These are phyloP conservation scores for Penicillium sp. DNA, from an alignment of 2,329 filamentous ascomycete genomes.

Conservation along the genomic window DNA sequence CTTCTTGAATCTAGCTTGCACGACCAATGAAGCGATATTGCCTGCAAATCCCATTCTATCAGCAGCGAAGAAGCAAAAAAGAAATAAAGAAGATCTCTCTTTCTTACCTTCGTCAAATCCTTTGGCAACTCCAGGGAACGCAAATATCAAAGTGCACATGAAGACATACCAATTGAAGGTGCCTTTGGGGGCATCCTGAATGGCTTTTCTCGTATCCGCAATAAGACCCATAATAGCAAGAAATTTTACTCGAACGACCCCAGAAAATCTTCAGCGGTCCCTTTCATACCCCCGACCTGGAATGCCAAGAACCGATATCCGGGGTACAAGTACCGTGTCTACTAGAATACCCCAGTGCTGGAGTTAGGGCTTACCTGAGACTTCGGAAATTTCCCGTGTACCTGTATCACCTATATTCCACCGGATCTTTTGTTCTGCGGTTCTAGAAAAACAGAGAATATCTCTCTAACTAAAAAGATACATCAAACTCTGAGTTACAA, in stretches of 20 bases:
- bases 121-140: constrained; percentile 20
- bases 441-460: too few species aligned
- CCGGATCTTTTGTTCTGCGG: too few species aligned
- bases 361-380: background rate
- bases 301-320: background rate
- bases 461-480: too few species aligned
- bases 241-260: background rate
- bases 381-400: background rate
- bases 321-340: background rate
- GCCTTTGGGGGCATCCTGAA: constrained; percentile 19
- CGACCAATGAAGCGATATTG: constrained; percentile 24
- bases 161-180: constrained; percentile 24
- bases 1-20: constrained; percentile 15
- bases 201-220: constrained; percentile 18
- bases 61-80: background rate
- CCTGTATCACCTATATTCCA: background rate
- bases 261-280: background rate
- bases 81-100: background rate
- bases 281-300: background rate
- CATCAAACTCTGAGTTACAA: too few species aligned
- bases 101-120: constrained; percentile 24
- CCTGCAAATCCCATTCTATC: background rate
- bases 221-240: constrained; percentile 19
- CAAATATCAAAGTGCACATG: constrained; percentile 23
- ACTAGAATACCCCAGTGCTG: background rate